phyloP scores from a whole-genome alignment of 257 asterid genomes.

The Avicennia marina region DNA sequence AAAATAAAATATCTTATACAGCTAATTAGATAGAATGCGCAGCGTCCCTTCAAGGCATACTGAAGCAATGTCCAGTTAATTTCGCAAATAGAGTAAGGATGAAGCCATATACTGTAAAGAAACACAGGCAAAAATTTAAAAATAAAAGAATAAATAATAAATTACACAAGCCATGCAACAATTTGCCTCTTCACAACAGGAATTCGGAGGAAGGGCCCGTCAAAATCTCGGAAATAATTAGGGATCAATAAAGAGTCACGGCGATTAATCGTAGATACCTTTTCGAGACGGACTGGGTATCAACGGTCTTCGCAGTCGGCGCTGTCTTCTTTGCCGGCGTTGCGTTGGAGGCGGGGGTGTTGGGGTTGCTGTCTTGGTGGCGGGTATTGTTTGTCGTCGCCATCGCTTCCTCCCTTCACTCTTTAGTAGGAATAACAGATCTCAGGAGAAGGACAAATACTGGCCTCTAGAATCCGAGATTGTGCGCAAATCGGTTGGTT shows the following conservation, averaged over 20 bases:
- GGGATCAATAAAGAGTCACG: background rate
- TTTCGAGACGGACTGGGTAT: constrained; percentile 49
- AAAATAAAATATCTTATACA: too few species aligned
- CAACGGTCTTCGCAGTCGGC: constrained; percentile 35
- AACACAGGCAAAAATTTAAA: too few species aligned
- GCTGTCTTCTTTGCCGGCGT: constrained; percentile 32
- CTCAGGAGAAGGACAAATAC: too few species aligned
- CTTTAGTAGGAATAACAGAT: too few species aligned
- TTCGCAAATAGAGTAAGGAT: too few species aligned
- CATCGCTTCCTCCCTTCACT: constrained; percentile 24
- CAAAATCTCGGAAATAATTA: background rate
- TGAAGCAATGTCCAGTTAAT: too few species aligned
- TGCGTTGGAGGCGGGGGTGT: constrained; percentile 34
- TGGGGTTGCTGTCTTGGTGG: constrained; percentile 58
- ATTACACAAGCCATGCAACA: background rate
- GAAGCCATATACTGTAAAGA: too few species aligned
- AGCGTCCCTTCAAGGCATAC: too few species aligned
- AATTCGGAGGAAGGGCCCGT: background rate
- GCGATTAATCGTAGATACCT: constrained; percentile 28
- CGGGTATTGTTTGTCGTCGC: constrained; percentile 43
- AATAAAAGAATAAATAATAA: too few species aligned
- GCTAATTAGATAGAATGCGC: too few species aligned
- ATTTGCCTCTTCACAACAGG: background rate
- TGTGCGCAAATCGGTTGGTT: too few species aligned
- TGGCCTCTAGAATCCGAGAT: too few species aligned